Evolutionary conservation across 2,329 filamentous ascomycete genomes (phyloP).

Genomic region (Diaporthe destruens): DNA sequence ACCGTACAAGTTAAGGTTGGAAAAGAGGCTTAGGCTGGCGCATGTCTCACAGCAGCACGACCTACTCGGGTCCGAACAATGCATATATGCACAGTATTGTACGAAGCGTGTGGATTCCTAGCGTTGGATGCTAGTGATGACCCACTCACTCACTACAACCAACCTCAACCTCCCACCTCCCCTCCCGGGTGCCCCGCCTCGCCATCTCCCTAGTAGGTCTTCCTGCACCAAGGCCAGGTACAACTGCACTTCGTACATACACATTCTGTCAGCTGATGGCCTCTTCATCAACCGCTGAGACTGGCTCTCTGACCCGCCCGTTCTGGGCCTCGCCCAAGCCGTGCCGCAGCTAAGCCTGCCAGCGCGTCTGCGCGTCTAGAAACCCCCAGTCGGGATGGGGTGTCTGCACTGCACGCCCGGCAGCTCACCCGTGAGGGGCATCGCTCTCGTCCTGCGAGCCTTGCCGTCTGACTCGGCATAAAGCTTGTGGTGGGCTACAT

Average conservation of each 20-base stretch:
- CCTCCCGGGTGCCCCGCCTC: too few species aligned
- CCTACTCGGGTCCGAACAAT: background rate
- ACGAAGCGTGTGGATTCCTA: slow-evolving; percentile 6
- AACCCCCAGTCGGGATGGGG: too few species aligned
- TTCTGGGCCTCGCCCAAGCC: background rate
- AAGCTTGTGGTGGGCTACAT: background rate
- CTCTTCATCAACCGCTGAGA: too few species aligned
- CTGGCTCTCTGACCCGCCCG: background rate
- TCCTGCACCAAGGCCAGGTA: slow-evolving; percentile 1
- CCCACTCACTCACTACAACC: background rate
- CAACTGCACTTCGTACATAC: background rate
- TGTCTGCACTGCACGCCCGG: background rate
- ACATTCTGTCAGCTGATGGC: background rate
- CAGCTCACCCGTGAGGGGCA: background rate
- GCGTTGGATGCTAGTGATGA: slow-evolving; percentile 1
- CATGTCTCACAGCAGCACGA: slow-evolving; percentile 1
- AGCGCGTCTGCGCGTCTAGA: background rate
- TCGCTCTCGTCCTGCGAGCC: background rate
- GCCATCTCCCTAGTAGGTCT: too few species aligned
- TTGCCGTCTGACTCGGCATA: background rate
- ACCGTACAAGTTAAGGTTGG: background rate
- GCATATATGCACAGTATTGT: too few species aligned
- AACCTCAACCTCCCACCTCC: background rate
- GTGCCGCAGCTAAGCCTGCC: background rate
- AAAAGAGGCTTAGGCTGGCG: slow-evolving; percentile 4